Conservation (phyloP, 2,329 filamentous ascomycete species). For the Polychaeton citri region DNA sequence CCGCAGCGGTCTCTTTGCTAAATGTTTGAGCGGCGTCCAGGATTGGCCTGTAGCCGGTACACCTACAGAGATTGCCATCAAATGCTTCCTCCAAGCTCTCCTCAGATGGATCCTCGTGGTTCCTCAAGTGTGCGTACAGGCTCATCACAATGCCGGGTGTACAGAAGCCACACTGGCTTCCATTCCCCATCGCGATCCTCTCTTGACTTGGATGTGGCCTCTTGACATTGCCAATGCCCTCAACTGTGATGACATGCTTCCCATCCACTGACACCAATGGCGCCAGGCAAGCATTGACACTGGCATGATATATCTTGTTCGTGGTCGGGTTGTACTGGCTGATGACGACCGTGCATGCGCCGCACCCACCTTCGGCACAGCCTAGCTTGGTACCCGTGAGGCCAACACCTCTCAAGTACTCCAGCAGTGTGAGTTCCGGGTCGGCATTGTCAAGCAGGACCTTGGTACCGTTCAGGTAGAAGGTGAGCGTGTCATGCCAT, state of each 20-base stretch:
- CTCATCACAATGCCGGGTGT: slow-evolving; percentile 98
- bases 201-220: slow-evolving; percentile 82
- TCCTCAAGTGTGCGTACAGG: slow-evolving; percentile 80
- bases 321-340: slow-evolving; percentile 90
- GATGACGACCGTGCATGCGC: slow-evolving; percentile 89
- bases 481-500: slow-evolving; percentile 79
- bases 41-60: slow-evolving; percentile 89
- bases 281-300: slow-evolving; percentile 89
- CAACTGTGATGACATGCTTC: slow-evolving; percentile 95
- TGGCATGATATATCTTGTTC: slow-evolving; percentile 86
- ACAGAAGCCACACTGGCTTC: slow-evolving; percentile 91
- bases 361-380: slow-evolving; percentile 91
- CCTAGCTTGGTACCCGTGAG: slow-evolving; percentile 93
- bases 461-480: slow-evolving; percentile 89
- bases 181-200: slow-evolving; percentile 78
- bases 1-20: slow-evolving; percentile 39
- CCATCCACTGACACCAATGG: slow-evolving; percentile 87
- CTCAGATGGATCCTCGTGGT: slow-evolving; percentile 63
- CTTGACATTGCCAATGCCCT: slow-evolving; percentile 83
- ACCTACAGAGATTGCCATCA: slow-evolving; percentile 89
- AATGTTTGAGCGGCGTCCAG: slow-evolving; percentile 90
- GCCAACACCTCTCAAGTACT: slow-evolving; percentile 85
- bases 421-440: slow-evolving; percentile 80
- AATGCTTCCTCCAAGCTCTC: slow-evolving; percentile 90
- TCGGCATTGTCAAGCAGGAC: slow-evolving; percentile 77